Evolutionary conservation across 164 flowering plant genomes (phyloP), one percentile per base, ranked within the genome.

Genomic region (Paratinospora sagittata): DNA sequence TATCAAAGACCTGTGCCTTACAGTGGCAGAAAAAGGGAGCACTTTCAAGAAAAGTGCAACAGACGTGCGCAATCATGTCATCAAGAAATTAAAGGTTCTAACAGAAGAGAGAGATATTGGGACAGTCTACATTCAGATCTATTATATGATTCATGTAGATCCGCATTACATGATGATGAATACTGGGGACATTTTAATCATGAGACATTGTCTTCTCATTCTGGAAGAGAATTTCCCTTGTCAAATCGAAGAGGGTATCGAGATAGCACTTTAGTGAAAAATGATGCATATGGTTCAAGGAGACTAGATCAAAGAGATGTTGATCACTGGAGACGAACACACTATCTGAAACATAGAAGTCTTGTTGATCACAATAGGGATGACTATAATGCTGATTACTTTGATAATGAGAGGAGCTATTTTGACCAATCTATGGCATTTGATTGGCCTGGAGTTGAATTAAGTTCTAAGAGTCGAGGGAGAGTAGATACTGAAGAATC

Each of bases 71-170:
- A 75, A 26, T 57, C n/a, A 55, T 10, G 3, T 70, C 66, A 69
- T 52, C 77, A 83, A 73, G 80, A 78, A 74, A 34, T 43, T 21
- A 61, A 75, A 73, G 67, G 49, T 36, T 70, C 75, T 71, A 63
- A 66, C 21, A 73, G 79, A 66, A 77, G 79, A 76, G 76, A 62
- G 58, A 75, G 77, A 75, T 62, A 77, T 73, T 30, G 26, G 34
- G 47, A 58, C 12, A 27, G 72, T 66, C 71, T 79, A 67, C 24
- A 55, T 63, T 58, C 66, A 43, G 74, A 66, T 73, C 45, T 72
- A 12, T 16, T 52, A 33, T 68, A 70, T 67, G 39, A 63, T 60
- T 64, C 74, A 34, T 23, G 37, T 65, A 71, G 66, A 33, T 67
- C 39, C 23, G 33, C 34, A 36, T 77, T 71, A 58, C 26, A 64